Evolutionary conservation across 495 filamentous ascomycete genomes (phyloP).

Genomic region (Penicillium samsonianum): DNA sequence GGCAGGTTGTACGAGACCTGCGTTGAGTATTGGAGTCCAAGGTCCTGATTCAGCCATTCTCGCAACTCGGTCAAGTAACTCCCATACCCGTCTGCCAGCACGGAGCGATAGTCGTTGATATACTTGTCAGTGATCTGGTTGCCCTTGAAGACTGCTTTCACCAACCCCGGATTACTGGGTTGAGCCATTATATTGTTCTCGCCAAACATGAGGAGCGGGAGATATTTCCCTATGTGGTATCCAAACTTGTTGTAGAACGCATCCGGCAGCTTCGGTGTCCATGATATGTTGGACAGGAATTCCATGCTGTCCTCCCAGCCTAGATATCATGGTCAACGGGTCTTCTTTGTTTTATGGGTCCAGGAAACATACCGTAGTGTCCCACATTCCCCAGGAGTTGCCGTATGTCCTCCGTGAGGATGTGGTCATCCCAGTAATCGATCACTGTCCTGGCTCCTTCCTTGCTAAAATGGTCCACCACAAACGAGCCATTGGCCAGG

Average conservation of each 20-base stretch:
- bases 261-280: slow-evolving; percentile 21
- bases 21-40: slow-evolving; percentile 26
- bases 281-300: slow-evolving; percentile 20
- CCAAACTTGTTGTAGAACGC: slow-evolving; percentile 21
- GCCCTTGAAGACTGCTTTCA: slow-evolving; percentile 23
- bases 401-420: slow-evolving; percentile 26
- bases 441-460: slow-evolving; percentile 26
- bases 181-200: neutral
- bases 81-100: neutral
- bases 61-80: neutral
- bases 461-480: slow-evolving; percentile 35
- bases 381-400: slow-evolving; percentile 33
- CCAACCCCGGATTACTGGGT: slow-evolving; percentile 13
- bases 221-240: slow-evolving; percentile 21
- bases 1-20: slow-evolving; percentile 33
- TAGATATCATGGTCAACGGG: neutral
- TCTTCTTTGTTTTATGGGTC: too few relatives aligned
- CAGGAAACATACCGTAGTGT: slow-evolving; percentile 20
- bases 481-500: slow-evolving; percentile 33
- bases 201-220: neutral
- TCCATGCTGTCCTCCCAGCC: slow-evolving; percentile 32
- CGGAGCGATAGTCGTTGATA: slow-evolving; percentile 25
- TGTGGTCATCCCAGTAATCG: slow-evolving; percentile 34
- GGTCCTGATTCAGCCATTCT: neutral
- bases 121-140: slow-evolving; percentile 18